phyloP scores from a whole-genome alignment of 2,329 filamentous ascomycete species.

The Fusarium pseudonygamai region DNA sequence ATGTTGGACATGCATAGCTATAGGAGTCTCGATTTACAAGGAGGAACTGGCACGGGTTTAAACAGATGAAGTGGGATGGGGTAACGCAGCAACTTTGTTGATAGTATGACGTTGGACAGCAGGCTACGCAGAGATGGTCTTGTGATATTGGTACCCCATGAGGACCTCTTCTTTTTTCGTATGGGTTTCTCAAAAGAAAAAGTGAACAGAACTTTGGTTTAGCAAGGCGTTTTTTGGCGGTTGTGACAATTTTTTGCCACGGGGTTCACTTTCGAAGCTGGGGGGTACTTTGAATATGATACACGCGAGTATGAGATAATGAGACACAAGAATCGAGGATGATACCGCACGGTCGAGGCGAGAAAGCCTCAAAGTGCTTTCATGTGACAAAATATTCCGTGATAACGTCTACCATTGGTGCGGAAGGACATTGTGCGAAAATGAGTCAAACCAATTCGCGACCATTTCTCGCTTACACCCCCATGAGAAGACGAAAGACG shows the following conservation, averaged over 20 bases:
- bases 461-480: neutral
- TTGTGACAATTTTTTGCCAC: slow-evolving; percentile 6
- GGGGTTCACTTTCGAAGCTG: slow-evolving; percentile 2
- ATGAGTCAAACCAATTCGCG: neutral
- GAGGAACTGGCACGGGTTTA: neutral
- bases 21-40: slow-evolving; percentile 22
- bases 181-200: slow-evolving; percentile 1
- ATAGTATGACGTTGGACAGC: slow-evolving; percentile 17
- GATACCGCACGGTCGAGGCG: neutral
- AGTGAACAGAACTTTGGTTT: slow-evolving; percentile 19
- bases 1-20: slow-evolving; percentile 25
- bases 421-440: neutral
- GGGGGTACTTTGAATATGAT: neutral
- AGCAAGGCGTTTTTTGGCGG: slow-evolving; percentile 38
- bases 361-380: neutral
- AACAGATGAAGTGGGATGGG: neutral
- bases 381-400: neutral
- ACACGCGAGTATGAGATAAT: slow-evolving; percentile 9
- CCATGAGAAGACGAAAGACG: neutral
- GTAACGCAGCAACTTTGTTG: neutral
- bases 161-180: neutral
- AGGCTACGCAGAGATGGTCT: neutral
- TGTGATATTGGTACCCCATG: neutral
- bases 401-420: neutral
- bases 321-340: neutral